These are phyloP conservation scores for Blastobotrys aristatus DNA, from an alignment of 1,139 yeast species.

Conservation along the genomic window DNA sequence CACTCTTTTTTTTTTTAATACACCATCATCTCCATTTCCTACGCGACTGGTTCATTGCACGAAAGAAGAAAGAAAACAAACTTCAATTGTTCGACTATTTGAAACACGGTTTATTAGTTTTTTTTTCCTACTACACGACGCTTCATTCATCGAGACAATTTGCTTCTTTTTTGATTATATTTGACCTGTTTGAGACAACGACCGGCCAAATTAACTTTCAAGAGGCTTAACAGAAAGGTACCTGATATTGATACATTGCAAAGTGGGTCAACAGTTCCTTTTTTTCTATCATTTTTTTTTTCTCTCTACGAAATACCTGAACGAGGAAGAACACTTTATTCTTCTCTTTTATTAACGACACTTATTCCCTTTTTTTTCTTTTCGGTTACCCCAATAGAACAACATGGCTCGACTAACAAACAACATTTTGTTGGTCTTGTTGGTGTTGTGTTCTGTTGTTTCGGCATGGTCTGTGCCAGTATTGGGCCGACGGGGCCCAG, in stretches of 20 bases:
- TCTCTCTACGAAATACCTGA: background rate
- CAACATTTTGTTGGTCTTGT: constrained; percentile 4
- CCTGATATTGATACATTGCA: background rate
- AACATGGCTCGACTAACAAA: constrained; percentile 10
- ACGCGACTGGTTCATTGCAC: background rate
- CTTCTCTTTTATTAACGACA: background rate
- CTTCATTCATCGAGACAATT: constrained; percentile 1
- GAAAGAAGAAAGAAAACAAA: background rate
- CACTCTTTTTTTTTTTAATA: constrained; percentile 9
- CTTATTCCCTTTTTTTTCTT: background rate
- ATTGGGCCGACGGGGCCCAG: constrained; percentile 5
- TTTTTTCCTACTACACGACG: background rate
- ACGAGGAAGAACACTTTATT: background rate
- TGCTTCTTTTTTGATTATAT: background rate
- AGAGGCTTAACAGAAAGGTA: background rate
- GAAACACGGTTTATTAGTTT: constrained; percentile 11
- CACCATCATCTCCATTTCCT: background rate
- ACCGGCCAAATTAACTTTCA: background rate
- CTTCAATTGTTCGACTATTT: background rate
- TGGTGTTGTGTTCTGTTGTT: constrained; percentile 4
- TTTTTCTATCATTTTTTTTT: background rate
- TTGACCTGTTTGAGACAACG: constrained; percentile 8
- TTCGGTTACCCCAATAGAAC: background rate
- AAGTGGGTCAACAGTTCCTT: background rate
- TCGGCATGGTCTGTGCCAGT: constrained; percentile 10